Evolutionary conservation across 352 stramenopile species (phyloP), one percentile per base, ranked within the genome.

Genomic region (Elongisporangium anandrum): DNA sequence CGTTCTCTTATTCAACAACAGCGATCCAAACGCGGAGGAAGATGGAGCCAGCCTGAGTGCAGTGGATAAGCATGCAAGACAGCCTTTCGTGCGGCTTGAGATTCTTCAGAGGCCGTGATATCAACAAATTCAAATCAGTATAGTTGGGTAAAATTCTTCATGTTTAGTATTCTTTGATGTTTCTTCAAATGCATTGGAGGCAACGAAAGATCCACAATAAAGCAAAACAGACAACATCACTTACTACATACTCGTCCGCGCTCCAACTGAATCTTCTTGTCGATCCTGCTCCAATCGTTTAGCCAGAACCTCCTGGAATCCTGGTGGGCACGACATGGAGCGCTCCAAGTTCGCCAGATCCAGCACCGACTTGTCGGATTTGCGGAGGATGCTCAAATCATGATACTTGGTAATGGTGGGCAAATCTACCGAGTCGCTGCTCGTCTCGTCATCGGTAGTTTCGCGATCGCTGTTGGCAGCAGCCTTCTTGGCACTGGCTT

Each of bases 361-460:
- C 17, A 70, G 66, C 38, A 92, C 78, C 47, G 82, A 92, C 60
- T 89, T 87, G 59, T 85, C 77, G 3, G 82, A 90, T 48, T 85
- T 86, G 26, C 72, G 75, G 49, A 94, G 60, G 54, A 92, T 91
- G 67, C 81, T 92, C 52, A 92, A 61, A 62, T 94, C 85, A 54
- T 91, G 80, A 39, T 87, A 77, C 59, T 84, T 81, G 3, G 82
- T 92, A 64, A 94, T 91, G 16, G 79, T 91, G 15, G 64, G 57
- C 2, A 69, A 60, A 1, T 69, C 64, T 20, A 75, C 64, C 0
- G 52, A 53, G 26, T 72, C 61, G 23, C 60, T 61, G n/a, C 52
- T 61, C 16, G 73, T 67, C 17, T 71, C 63, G 2, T 57, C 56
- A 6, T 73, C 60, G 13, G 66, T 53, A 19, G 50, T 24, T 13